phyloP scores from a whole-genome alignment of 2,329 filamentous ascomycete species.

The Monilinia fructigena region DNA sequence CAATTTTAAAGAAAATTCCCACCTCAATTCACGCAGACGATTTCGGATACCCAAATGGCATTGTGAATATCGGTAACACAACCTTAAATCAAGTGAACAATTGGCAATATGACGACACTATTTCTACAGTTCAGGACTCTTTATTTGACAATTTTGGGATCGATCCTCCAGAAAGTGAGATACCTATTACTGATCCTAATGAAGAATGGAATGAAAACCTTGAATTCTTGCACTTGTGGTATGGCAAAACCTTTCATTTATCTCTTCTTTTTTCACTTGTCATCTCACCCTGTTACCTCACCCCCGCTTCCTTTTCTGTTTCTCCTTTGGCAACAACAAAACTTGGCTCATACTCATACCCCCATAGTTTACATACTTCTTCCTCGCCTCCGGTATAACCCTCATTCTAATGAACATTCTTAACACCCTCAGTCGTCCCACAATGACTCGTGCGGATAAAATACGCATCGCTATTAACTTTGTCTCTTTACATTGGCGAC shows the following conservation, averaged over 20 bases:
- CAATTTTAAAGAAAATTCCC: conserved; percentile 24
- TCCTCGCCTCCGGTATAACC: conserved; percentile 29
- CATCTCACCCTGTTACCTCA: not conserved
- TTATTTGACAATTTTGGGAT: conserved; percentile 30
- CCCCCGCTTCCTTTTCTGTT: not conserved
- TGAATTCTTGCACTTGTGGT: conserved; percentile 28
- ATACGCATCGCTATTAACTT: conserved; percentile 18
- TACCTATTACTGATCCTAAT: conserved; percentile 23
- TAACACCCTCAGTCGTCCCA: conserved; percentile 25
- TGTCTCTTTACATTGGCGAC: conserved; percentile 9
- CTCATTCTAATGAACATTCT: conserved; percentile 32
- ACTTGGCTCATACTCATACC: not conserved
- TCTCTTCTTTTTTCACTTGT: not conserved
- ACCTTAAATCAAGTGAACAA: conserved; percentile 9
- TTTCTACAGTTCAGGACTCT: conserved; percentile 29
- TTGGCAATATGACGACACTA: not conserved
- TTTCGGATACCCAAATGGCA: conserved; percentile 2
- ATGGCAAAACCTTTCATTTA: not conserved
- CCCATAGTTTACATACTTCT: conserved; percentile 33
- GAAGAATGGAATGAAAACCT: conserved; percentile 29
- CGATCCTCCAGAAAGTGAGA: conserved; percentile 6
- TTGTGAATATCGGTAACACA: conserved; percentile 1
- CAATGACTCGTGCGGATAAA: conserved; percentile 16
- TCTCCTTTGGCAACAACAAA: not conserved
- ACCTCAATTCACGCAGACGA: conserved; percentile 23